A percentile compares a stretch with the other conserved stretches of the same genome.
Evolutionary conservation across 805 yeast species (phyloP).

Genomic region (Limtongia smithiae): DNA sequence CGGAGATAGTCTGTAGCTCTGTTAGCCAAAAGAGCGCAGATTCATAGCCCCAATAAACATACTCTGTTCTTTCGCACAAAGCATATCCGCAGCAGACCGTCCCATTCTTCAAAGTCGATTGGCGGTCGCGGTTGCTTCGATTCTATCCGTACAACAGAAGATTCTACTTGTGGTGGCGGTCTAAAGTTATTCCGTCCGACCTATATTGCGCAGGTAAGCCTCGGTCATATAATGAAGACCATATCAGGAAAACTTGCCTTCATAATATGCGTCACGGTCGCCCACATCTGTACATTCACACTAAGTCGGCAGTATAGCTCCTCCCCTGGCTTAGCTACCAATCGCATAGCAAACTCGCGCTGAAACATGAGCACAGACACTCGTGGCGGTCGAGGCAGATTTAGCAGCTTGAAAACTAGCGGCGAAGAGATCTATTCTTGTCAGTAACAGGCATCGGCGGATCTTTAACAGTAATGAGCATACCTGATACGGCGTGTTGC

Average conservation of each 20-base stretch:
- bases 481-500: conserved; percentile 90
- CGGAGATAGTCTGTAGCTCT: conserved; percentile 60
- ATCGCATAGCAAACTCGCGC: conserved; percentile 90
- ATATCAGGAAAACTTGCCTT: conserved; percentile 41
- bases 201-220: neutral
- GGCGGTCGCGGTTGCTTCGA: conserved; percentile 91
- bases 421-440: conserved; percentile 72
- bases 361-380: conserved; percentile 96
- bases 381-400: conserved; percentile 91
- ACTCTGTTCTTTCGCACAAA: conserved; percentile 85
- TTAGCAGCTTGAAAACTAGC: conserved; percentile 83
- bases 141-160: conserved; percentile 91
- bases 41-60: neutral
- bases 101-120: conserved; percentile 94
- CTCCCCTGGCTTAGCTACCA: conserved; percentile 97
- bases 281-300: conserved; percentile 99
- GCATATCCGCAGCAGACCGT: conserved; percentile 84
- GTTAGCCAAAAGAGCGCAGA: neutral
- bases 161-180: conserved; percentile 98
- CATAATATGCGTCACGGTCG: conserved; percentile 97
- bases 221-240: neutral
- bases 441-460: neutral
- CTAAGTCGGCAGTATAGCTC: conserved; percentile 84
- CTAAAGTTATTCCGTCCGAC: conserved; percentile 95
- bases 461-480: neutral